Percentiles rank a stretch among this genome's conserved stretches.
These are phyloP conservation scores for Ganoderma resinaceum DNA, from an alignment of 1,284 basidiomycete species.

Conservation along the genomic window DNA sequence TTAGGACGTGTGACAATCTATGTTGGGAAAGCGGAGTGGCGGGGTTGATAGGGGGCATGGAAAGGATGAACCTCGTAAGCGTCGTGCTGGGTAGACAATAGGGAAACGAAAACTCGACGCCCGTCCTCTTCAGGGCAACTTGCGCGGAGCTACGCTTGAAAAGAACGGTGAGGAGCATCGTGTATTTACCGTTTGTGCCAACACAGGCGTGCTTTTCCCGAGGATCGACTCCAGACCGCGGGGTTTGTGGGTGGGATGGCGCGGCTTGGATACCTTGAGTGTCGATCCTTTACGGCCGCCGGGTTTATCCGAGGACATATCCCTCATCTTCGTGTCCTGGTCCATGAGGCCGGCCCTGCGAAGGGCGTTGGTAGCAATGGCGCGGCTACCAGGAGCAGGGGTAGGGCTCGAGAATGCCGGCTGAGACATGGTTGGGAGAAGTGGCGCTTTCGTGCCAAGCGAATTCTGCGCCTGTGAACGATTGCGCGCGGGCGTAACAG, in stretches of 20 bases:
- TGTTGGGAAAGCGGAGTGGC: conserved; percentile 13
- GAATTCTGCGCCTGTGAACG: conserved; percentile 26
- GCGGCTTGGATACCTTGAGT: conserved; percentile 55
- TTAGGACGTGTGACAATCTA: conserved; percentile 5
- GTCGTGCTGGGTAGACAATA: conserved; percentile 43
- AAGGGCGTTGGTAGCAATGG: conserved; percentile 64
- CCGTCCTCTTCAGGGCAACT: conserved; percentile 34
- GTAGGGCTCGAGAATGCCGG: conserved; percentile 56
- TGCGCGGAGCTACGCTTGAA: conserved; percentile 34
- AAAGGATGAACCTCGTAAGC: conserved; percentile 48
- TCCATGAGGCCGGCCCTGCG: conserved; percentile 77
- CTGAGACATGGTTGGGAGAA: conserved; percentile 43
- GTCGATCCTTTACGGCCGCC: conserved; percentile 66
- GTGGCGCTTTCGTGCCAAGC: conserved; percentile 26
- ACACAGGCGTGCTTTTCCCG: conserved; percentile 55
- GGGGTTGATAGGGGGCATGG: conserved; percentile 38
- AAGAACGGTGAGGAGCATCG: conserved; percentile 39
- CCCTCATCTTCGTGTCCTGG: conserved; percentile 74
- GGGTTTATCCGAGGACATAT: conserved; percentile 65
- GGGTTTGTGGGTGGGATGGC: conserved; percentile 62
- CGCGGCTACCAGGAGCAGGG: conserved; percentile 54
- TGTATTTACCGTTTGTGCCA: conserved; percentile 63
- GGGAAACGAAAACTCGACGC: conserved; percentile 40
- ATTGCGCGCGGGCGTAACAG: conserved; percentile 26
- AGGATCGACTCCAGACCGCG: conserved; percentile 61